Conservation (phyloP, 2,329 filamentous ascomycete genomes). For the Gyromitra esculenta region DNA sequence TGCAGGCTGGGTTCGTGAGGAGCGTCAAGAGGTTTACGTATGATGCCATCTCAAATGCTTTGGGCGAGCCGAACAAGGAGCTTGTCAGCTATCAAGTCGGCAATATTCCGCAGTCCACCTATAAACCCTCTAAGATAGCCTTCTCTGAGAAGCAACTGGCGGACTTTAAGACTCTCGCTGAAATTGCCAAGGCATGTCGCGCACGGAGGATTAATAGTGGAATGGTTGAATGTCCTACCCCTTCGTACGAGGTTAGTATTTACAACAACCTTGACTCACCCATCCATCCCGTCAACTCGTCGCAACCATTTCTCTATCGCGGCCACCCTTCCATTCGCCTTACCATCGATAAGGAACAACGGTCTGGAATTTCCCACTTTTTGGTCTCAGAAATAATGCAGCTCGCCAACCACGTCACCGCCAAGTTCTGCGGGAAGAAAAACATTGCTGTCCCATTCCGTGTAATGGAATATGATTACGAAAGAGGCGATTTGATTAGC, state of each 20-base stretch:
- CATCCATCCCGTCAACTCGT: constrained; percentile 43
- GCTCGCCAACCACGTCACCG: constrained; percentile 70
- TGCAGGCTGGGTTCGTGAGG: constrained; percentile 67
- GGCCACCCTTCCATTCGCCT: constrained; percentile 52
- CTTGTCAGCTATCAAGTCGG: constrained; percentile 33
- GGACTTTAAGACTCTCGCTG: constrained; percentile 43
- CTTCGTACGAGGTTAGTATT: constrained; percentile 29
- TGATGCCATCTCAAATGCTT: constrained; percentile 62
- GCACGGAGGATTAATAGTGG: constrained; percentile 31
- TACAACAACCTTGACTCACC: constrained; percentile 45
- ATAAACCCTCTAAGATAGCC: neutral
- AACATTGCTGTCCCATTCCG: constrained; percentile 70
- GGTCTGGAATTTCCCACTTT: constrained; percentile 2
- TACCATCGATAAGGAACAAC: constrained; percentile 17
- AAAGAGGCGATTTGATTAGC: constrained; percentile 61
- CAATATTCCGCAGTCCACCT: constrained; percentile 25
- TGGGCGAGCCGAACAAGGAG: constrained; percentile 41
- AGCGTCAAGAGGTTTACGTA: constrained; percentile 70
- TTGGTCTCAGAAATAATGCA: constrained; percentile 68
- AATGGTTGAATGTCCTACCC: constrained; percentile 22
- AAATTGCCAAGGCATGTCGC: constrained; percentile 38
- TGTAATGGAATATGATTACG: constrained; percentile 61
- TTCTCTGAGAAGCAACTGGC: constrained; percentile 22
- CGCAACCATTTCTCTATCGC: constrained; percentile 54
- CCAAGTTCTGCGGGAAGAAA: constrained; percentile 69